Percentiles rank a stretch among this genome's conserved stretches.
Conservation (phyloP, 2,329 filamentous ascomycete genomes). For the Sporothrix variecibatus region DNA sequence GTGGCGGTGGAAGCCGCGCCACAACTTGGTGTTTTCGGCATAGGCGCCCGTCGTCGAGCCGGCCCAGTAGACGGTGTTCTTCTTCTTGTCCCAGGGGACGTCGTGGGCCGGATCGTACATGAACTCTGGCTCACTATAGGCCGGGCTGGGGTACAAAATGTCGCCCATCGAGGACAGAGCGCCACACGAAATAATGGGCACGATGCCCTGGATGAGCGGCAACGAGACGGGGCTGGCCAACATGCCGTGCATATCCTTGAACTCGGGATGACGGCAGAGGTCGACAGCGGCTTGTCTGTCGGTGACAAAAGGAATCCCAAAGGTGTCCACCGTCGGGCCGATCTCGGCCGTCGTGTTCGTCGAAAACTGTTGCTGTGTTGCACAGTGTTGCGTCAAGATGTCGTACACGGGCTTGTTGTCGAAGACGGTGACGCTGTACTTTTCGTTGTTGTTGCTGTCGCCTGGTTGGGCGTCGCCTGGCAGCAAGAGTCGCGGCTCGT, state of each 20-base stretch:
- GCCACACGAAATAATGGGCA: conserved; percentile 52
- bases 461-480: conserved; percentile 26
- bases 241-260: conserved; percentile 47
- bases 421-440: not conserved
- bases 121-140: conserved; percentile 48
- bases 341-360: not conserved
- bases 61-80: conserved; percentile 57
- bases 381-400: not conserved
- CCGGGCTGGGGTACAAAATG: conserved; percentile 54
- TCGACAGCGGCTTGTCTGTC: conserved; percentile 38
- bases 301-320: conserved; percentile 42
- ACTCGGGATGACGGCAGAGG: conserved; percentile 50
- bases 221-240: conserved; percentile 48
- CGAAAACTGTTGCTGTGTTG: not conserved
- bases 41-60: conserved; percentile 57
- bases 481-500: conserved; percentile 49
- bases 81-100: conserved; percentile 51
- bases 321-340: conserved; percentile 28
- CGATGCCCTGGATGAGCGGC: conserved; percentile 41
- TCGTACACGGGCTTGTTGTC: conserved; percentile 2
- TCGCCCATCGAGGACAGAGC: conserved; percentile 52
- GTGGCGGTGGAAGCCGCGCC: conserved; percentile 52
- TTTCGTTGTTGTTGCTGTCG: not conserved
- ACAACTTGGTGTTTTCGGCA: conserved; percentile 36
- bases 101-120: conserved; percentile 46